Conservation (phyloP, 2,329 filamentous ascomycete genomes). For the Stylonectria norvegica region DNA sequence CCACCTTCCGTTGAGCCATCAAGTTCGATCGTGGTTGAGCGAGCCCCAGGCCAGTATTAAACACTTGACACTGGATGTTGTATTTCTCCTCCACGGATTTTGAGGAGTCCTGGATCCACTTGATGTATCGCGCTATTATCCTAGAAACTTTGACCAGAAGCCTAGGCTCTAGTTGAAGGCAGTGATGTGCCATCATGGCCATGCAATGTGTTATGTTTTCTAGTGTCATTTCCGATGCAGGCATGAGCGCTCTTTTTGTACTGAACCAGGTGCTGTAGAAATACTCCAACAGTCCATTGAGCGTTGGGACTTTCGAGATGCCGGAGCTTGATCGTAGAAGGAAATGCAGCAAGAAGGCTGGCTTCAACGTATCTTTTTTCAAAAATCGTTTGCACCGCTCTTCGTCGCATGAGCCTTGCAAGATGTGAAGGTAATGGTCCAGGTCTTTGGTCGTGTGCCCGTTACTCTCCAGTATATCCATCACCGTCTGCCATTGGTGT, state of each 20-base stretch:
- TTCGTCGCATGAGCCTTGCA: conserved; percentile 30
- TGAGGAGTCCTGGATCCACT: conserved; percentile 13
- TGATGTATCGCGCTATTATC: conserved; percentile 26
- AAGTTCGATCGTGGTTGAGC: conserved; percentile 26
- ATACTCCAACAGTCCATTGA: conserved; percentile 27
- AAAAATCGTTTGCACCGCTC: conserved; percentile 32
- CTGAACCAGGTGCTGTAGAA: conserved; percentile 19
- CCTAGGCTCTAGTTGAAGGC: conserved; percentile 32
- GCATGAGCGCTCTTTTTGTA: conserved; percentile 8
- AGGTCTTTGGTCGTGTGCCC: conserved; percentile 21
- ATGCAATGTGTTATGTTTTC: conserved; percentile 25
- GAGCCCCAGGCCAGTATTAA: conserved; percentile 29
- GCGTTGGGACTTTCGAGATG: conserved; percentile 21
- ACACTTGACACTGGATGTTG: conserved; percentile 29
- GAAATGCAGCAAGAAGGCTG: conserved; percentile 31
- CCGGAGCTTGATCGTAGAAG: conserved; percentile 26
- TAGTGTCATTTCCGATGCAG: conserved; percentile 17
- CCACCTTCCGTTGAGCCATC: conserved; percentile 21
- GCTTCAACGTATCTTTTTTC: conserved; percentile 20
- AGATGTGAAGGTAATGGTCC: conserved; percentile 27
- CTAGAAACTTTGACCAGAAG: conserved; percentile 31
- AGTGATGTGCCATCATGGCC: conserved; percentile 29
- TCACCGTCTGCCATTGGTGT: conserved; percentile 20
- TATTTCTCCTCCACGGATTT: conserved; percentile 20
- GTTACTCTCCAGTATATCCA: conserved; percentile 16